Evolutionary conservation across 805 yeast genomes (phyloP), one percentile per base, ranked within the genome.

Genomic region (Scheffersomyces lignosus): DNA sequence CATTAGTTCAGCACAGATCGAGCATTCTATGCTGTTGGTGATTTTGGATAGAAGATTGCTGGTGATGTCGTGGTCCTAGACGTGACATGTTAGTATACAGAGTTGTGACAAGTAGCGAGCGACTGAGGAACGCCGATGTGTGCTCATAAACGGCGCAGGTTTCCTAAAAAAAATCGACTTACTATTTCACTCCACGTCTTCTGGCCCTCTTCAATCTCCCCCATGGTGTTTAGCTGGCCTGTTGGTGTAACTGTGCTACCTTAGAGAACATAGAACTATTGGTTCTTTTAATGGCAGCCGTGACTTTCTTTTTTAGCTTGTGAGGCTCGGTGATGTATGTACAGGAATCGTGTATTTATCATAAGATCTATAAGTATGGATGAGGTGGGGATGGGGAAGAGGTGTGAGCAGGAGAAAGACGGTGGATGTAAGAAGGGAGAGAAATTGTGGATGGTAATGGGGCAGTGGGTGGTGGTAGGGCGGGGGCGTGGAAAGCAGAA

Each of bases 1-100:
- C 83, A 84, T 78, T 33, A 75, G 60, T 35, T 84, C 91, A 24
- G 81, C 80, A 51, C 93, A 85, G 8, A 85, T 71, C 5, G 83
- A 70, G 52, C 93, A 85, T 42, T 69, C 74, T 26, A 74, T 39
- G 5, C 59, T 51, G 20, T 57, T 37, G 22, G 56, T 31, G 31
- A 59, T 58, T 48, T 47, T 50, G n/a, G 51, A 58, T 37, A 54
- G 60, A 15, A 60, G 52, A 41, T 36, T 47, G 18, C 42, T 38
- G 6, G 52, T 51, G 18, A 58, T 31, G 4, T 35, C 29, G 26
- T 43, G 41, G 34, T 59, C 60, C 61, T 56, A 10, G 33, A 3
- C n/a, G n/a, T n/a, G n/a, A n/a, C n/a, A 3, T 12, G 52, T 48
- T 45, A 47, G 54, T 38, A 37, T n/a, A n/a, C n/a, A n/a, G 12